Evolutionary conservation across 2,329 filamentous ascomycete species (phyloP), one percentile per base, ranked within the genome.

Genomic region (Fulvia fulva): DNA sequence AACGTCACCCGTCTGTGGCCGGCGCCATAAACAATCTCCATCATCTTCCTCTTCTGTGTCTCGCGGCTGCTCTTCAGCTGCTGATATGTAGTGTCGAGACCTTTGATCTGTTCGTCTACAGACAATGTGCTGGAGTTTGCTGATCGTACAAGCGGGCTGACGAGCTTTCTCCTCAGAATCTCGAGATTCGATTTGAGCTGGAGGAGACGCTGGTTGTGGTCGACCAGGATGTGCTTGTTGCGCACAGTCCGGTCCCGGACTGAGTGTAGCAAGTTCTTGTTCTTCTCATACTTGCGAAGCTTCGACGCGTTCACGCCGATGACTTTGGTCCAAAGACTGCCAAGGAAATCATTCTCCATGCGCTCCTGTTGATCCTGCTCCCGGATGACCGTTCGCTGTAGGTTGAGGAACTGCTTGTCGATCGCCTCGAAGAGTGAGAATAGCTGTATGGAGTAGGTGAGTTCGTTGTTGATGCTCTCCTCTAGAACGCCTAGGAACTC

Each of bases 371-470:
- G 83, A 62, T 89, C 87, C 21, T 87, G 85, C 76, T 97, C 92
- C 67, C 91, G 89, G 56, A 90, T 87, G 9, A 96, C 91, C 5
- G 86, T 89, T 60, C 91, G 87, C 63, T 90, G 90, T 0, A 97
- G 82, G 72, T 94, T 95, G 61, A 91, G 82, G 75, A 97, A 96
- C 72, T 96, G 91, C 54, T 86, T 84, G 75, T 97, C 93, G 66
- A 97, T 91, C 59, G 87, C 84, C 72, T 96, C 91, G 73, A 97
- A 97, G n/a, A 96, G 85, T 3, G 84, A 84, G 73, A 96, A 96
- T 14, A 97, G 84, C 1, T 86, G 83, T 1, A 91, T 83, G 43
- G 87, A 89, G 75, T 93, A 88, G 55, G 87, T 86, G 21, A 97
- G 81, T 74, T 97, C 92, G 64, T 84, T 88, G 67, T 88, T 85